Evolutionary conservation across 352 stramenopile genomes (phyloP).

Genomic region (Phytophthora boehmeriae): DNA sequence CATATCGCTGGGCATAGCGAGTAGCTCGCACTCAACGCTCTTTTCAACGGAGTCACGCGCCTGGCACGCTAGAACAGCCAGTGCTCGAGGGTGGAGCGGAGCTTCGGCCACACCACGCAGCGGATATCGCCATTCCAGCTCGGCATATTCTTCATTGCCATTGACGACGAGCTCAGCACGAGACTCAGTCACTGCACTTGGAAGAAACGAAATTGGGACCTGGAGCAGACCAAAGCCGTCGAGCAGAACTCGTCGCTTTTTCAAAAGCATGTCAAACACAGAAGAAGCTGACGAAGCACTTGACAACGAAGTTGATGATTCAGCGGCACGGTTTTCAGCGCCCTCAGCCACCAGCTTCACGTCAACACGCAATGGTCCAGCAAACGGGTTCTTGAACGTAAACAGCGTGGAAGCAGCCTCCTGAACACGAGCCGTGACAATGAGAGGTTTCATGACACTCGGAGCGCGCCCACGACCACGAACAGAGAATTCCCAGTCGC

Average conservation of each 20-base stretch:
- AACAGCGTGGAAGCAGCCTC: conserved; percentile 89
- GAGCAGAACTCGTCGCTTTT: conserved; percentile 75
- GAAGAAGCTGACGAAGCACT: not conserved
- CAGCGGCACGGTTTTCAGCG: conserved; percentile 2
- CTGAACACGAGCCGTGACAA: conserved; percentile 70
- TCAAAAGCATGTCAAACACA: conserved; percentile 82
- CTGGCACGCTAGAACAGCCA: conserved; percentile 64
- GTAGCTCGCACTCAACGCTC: conserved; percentile 60
- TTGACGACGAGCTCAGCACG: conserved; percentile 73
- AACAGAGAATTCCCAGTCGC: conserved; percentile 90
- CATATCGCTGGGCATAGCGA: conserved; percentile 58
- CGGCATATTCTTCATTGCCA: conserved; percentile 64
- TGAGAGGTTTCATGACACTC: conserved; percentile 90
- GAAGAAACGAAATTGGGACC: conserved; percentile 92
- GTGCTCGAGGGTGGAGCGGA: conserved; percentile 58
- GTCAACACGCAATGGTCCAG: conserved; percentile 76
- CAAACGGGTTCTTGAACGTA: conserved; percentile 94
- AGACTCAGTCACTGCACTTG: conserved; percentile 69
- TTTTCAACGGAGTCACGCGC: conserved; percentile 75
- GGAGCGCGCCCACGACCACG: conserved; percentile 78
- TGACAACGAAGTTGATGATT: conserved; percentile 2
- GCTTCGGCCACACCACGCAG: conserved; percentile 75
- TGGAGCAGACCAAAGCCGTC: conserved; percentile 86
- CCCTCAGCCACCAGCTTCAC: conserved; percentile 66
- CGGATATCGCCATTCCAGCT: conserved; percentile 82